phyloP scores from a whole-genome alignment of 257 asterid genomes.

The Solanum tarijense region DNA sequence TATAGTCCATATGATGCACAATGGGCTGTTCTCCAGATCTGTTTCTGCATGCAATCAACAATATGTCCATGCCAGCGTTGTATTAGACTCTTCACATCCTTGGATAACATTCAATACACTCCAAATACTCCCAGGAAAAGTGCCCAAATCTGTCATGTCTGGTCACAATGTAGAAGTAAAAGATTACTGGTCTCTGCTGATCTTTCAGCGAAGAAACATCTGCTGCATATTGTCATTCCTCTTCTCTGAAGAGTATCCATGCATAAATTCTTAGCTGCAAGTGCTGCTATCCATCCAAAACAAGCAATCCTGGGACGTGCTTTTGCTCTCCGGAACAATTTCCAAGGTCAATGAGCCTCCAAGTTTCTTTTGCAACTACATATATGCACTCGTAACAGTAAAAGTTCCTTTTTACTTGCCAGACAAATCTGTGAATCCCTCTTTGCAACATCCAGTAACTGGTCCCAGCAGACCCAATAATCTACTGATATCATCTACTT shows the following conservation, averaged over 20 bases:
- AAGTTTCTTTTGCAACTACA: background rate
- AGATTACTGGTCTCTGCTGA: background rate
- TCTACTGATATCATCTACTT: background rate
- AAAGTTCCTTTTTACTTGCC: background rate
- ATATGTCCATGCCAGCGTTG: background rate
- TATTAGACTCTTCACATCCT: background rate
- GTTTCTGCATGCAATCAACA: background rate
- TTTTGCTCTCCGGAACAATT: background rate
- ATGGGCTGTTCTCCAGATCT: background rate
- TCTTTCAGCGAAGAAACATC: background rate
- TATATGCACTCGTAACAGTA: background rate
- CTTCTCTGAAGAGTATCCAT: background rate
- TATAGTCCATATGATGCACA: background rate
- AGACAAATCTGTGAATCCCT: background rate
- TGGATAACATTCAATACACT: background rate
- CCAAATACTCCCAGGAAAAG: background rate
- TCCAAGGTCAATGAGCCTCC: background rate
- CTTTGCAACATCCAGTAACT: background rate
- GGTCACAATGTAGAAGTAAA: background rate
- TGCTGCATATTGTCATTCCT: background rate
- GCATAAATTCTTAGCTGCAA: background rate
- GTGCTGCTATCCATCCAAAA: background rate
- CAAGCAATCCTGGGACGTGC: background rate
- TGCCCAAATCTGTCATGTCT: background rate
- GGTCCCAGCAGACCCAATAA: background rate